Evolutionary conservation across 257 asterid species (phyloP).

Genomic region (Knoxia roxburghii): DNA sequence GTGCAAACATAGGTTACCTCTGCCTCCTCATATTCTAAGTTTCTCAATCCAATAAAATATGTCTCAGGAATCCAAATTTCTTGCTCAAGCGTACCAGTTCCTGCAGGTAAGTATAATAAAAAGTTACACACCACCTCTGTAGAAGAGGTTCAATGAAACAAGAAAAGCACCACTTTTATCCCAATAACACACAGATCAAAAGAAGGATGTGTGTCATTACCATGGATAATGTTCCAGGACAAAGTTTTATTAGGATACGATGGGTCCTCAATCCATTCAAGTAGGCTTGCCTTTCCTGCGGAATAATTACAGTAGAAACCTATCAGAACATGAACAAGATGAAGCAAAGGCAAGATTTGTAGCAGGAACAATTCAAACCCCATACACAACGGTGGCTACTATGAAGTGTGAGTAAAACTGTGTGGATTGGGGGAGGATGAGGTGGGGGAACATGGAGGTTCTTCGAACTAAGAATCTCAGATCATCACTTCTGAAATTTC

Average conservation of each 20-base stretch:
- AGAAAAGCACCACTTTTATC: not conserved
- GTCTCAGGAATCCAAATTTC: constrained; percentile 13
- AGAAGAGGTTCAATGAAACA: constrained; percentile 8
- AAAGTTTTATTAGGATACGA: constrained; percentile 10
- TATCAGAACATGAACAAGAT: not conserved
- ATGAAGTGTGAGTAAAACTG: not conserved
- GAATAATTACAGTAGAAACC: not conserved
- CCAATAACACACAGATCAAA: not conserved
- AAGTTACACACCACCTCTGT: not conserved
- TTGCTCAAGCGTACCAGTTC: constrained; percentile 21
- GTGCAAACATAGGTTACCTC: constrained; percentile 11
- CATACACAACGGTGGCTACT: not conserved
- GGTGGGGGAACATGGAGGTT: no score
- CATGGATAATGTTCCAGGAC: constrained; percentile 18
- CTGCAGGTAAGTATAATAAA: constrained; percentile 1
- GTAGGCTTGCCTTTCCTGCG: constrained; percentile 18
- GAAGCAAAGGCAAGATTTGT: not conserved
- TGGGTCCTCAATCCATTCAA: constrained; percentile 21
- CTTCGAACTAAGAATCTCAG: no score
- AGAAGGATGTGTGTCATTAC: not conserved
- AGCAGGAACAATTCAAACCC: not conserved
- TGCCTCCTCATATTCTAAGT: constrained; percentile 20
- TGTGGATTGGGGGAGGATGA: no score
- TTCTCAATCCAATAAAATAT: constrained; percentile 16
- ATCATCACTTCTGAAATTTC: no score